phyloP scores from a whole-genome alignment of 306 rosid genomes.

The Mucuna pruriens region DNA sequence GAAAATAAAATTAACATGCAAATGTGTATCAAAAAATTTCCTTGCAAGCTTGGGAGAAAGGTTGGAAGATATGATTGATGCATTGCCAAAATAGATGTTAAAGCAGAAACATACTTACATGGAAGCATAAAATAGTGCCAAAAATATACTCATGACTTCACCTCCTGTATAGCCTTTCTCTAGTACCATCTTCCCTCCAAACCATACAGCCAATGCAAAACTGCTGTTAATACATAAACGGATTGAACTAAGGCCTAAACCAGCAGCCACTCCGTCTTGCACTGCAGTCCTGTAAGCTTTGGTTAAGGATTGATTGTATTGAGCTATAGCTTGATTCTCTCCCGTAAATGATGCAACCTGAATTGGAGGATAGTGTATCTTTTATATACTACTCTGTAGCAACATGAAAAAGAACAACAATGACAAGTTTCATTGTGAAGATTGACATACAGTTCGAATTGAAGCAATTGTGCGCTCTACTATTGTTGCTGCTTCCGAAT shows the following conservation, averaged over 20 bases:
- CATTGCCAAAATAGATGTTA: neutral
- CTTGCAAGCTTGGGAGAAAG: constrained; percentile 1
- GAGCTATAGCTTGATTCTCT: constrained; percentile 63
- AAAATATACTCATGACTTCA: constrained; percentile 53
- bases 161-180: constrained; percentile 76
- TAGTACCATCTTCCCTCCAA: constrained; percentile 72
- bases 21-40: neutral
- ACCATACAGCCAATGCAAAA: constrained; percentile 72
- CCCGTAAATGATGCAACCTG: constrained; percentile 85
- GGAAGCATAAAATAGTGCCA: constrained; percentile 63
- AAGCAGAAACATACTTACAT: constrained; percentile 54
- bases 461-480: constrained; percentile 74
- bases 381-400: neutral
- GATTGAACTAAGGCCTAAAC: constrained; percentile 58
- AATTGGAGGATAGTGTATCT: constrained; percentile 13
- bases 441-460: constrained; percentile 64
- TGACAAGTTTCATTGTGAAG: neutral
- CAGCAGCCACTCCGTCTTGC: constrained; percentile 65
- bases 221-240: constrained; percentile 49
- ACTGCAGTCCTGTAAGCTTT: constrained; percentile 70
- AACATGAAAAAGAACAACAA: neutral
- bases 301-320: constrained; percentile 55
- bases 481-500: constrained; percentile 65
- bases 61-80: constrained; percentile 10
- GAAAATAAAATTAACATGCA: neutral